Percentiles rank a stretch among this genome's conserved stretches.
Conservation (phyloP, 2,329 filamentous ascomycete genomes). For the Penicillium sp. region DNA sequence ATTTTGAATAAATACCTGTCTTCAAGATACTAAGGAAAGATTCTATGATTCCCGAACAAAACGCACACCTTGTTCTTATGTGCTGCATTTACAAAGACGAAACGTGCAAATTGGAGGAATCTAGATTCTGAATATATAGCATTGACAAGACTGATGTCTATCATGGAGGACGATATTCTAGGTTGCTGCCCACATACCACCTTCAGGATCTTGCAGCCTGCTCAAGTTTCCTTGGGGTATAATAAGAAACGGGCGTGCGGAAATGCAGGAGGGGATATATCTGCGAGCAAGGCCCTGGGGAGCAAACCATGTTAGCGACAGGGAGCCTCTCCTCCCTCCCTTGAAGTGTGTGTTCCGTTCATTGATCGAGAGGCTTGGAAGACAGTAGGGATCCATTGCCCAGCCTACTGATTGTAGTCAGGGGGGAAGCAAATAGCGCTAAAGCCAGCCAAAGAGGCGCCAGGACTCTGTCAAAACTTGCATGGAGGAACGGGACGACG, state of each 20-base stretch:
- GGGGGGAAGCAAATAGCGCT: too few relatives aligned
- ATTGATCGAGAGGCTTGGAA: neutral
- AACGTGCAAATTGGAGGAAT: neutral
- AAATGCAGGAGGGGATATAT: neutral
- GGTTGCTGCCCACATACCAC: neutral
- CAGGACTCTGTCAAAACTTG: neutral
- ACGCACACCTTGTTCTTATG: too few relatives aligned
- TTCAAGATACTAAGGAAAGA: neutral
- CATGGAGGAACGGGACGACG: neutral
- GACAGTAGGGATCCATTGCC: too few relatives aligned
- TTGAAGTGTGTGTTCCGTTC: too few relatives aligned
- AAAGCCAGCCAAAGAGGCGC: too few relatives aligned
- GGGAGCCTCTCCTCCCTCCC: accelerated
- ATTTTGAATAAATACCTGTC: neutral
- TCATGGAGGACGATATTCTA: too few relatives aligned
- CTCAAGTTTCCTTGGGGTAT: neutral
- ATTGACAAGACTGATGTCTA: too few relatives aligned
- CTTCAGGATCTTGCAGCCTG: neutral
- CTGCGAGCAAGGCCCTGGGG: neutral
- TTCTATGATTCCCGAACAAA: too few relatives aligned
- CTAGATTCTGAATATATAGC: neutral
- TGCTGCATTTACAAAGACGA: neutral
- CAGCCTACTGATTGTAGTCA: too few relatives aligned
- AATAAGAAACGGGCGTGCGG: neutral
- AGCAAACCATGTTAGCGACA: too few relatives aligned